These are phyloP conservation scores for Xylariaceae sp. DNA, from an alignment of 2,329 filamentous ascomycete genomes.

Conservation along the genomic window DNA sequence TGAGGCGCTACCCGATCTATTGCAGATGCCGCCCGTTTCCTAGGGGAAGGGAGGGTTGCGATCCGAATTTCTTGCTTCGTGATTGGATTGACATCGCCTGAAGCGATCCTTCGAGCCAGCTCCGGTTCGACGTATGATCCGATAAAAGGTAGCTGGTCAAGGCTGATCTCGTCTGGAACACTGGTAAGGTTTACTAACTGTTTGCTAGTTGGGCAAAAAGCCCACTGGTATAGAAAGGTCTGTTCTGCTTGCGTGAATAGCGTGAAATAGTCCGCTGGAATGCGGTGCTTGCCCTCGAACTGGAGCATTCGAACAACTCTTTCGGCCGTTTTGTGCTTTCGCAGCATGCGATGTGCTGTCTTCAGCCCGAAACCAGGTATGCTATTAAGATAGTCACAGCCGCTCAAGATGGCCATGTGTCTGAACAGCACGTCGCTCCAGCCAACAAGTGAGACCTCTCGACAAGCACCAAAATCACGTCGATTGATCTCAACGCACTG, in stretches of 20 bases:
- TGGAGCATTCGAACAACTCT: constrained; percentile 76
- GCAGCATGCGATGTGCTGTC: constrained; percentile 84
- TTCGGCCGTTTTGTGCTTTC: constrained; percentile 86
- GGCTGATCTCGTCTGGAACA: constrained; percentile 57
- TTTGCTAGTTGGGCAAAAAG: constrained; percentile 74
- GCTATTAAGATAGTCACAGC: constrained; percentile 89
- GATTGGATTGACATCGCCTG: constrained; percentile 82
- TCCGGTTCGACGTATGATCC: constrained; percentile 67
- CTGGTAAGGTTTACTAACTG: constrained; percentile 72
- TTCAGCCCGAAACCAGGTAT: constrained; percentile 86
- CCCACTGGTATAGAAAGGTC: constrained; percentile 91
- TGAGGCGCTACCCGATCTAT: constrained; percentile 16
- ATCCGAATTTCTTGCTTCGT: constrained; percentile 66
- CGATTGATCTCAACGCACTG: constrained; percentile 90
- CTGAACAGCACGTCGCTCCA: constrained; percentile 92
- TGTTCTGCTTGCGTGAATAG: constrained; percentile 82
- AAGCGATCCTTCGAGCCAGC: constrained; percentile 69
- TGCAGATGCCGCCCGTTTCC: constrained; percentile 34
- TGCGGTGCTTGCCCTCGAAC: constrained; percentile 79
- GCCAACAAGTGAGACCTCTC: constrained; percentile 81
- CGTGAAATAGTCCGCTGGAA: constrained; percentile 78
- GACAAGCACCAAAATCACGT: constrained; percentile 80
- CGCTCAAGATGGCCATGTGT: constrained; percentile 92
- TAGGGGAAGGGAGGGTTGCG: constrained; percentile 37
- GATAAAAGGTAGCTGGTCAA: constrained; percentile 75